Conservation (phyloP, 148 eudicot genomes). For the Amaranthus hypochondriacus region DNA sequence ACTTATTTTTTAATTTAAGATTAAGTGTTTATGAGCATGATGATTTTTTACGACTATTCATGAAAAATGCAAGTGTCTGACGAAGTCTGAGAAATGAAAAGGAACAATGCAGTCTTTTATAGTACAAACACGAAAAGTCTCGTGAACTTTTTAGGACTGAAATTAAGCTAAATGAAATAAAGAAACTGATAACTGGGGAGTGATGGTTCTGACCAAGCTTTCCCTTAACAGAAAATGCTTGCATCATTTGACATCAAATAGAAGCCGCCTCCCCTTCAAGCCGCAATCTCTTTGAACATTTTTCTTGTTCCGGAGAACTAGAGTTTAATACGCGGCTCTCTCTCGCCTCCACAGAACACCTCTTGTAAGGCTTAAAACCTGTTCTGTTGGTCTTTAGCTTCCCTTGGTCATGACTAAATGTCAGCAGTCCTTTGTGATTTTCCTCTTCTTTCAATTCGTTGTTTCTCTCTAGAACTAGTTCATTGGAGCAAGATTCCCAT, state of each 20-base stretch:
- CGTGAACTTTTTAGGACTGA: slow-evolving; percentile 14
- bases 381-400: slow-evolving; percentile 56
- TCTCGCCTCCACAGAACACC: slow-evolving; percentile 81
- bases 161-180: slow-evolving; percentile 22
- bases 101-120: slow-evolving; percentile 26
- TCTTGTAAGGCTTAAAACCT: slow-evolving; percentile 94
- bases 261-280: slow-evolving; percentile 69
- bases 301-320: slow-evolving; percentile 53
- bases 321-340: slow-evolving; percentile 41
- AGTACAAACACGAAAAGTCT: slow-evolving; percentile 31
- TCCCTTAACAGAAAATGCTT: slow-evolving; percentile 29
- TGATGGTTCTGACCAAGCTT: slow-evolving; percentile 11
- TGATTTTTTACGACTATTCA: slow-evolving; percentile 21
- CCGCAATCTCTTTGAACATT: slow-evolving; percentile 72
- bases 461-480: slow-evolving; percentile 27
- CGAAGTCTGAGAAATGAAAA: slow-evolving; percentile 12
- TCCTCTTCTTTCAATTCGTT: slow-evolving; percentile 27
- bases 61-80: slow-evolving; percentile 18
- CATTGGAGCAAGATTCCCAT: slow-evolving; percentile 33
- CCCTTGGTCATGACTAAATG: slow-evolving; percentile 39
- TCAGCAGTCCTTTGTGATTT: slow-evolving; percentile 29
- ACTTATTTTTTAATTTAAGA: slow-evolving; percentile 10
- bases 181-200: slow-evolving; percentile 22
- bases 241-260: slow-evolving; percentile 31
- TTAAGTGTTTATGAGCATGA: slow-evolving; percentile 17